Evolutionary conservation across 1,284 basidiomycete genomes (phyloP).

Genomic region (Cutaneotrichosporon mucoides): DNA sequence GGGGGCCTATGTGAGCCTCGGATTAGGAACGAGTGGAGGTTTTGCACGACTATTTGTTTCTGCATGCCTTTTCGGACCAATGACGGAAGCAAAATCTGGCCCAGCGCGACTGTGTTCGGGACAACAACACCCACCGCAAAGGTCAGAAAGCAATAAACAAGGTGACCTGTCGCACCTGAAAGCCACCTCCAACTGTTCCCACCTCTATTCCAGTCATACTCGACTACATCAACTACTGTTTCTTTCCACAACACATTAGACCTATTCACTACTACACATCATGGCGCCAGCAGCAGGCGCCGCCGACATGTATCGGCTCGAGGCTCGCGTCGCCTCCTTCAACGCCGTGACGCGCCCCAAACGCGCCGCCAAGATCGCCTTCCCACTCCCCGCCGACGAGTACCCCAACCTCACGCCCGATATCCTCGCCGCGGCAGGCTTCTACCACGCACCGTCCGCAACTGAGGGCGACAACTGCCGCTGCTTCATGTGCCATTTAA

Average conservation of each 20-base stretch:
- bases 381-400: slow-evolving; percentile 32
- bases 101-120: no score
- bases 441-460: slow-evolving; percentile 56
- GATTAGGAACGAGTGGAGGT: background rate
- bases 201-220: background rate
- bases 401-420: slow-evolving; percentile 60
- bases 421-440: slow-evolving; percentile 72
- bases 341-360: slow-evolving; percentile 25
- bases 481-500: slow-evolving; percentile 71
- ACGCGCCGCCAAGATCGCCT: slow-evolving; percentile 33
- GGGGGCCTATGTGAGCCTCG: background rate
- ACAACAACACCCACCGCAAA: background rate
- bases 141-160: no score
- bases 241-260: background rate
- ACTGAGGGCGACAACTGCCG: slow-evolving; percentile 36
- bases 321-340: slow-evolving; percentile 38
- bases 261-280: background rate
- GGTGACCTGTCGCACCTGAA: no score
- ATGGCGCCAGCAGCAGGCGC: background rate
- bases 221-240: background rate
- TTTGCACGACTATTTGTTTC: background rate
- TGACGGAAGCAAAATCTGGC: no score
- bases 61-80: no score
- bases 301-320: slow-evolving; percentile 34
- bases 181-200: background rate